Percentiles rank a stretch among this genome's conserved stretches.
These are phyloP conservation scores for Lactarius hengduanensis DNA, from an alignment of 768 basidiomycete species.

Conservation along the genomic window DNA sequence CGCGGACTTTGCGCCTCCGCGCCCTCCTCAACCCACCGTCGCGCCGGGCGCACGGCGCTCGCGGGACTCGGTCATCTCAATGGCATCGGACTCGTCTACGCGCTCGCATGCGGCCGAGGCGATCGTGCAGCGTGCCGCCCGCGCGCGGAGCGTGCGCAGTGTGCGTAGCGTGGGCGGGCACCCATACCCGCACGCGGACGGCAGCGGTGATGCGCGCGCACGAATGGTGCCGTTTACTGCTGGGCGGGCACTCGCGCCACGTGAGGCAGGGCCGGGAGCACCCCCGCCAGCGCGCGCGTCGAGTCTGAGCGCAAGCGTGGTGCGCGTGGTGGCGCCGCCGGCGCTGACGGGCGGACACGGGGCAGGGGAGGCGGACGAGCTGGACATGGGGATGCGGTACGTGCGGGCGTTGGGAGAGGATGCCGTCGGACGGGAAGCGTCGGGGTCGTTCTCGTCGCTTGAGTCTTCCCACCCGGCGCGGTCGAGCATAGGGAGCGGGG, in stretches of 20 bases:
- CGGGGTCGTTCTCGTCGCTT: constrained; percentile 58
- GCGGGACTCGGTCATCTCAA: constrained; percentile 31
- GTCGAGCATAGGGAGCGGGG: constrained; percentile 23
- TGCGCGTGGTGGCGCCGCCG: constrained; percentile 32
- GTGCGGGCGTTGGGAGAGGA: constrained; percentile 68
- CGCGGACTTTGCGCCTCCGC: constrained; percentile 66
- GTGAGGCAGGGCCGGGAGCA: constrained; percentile 28
- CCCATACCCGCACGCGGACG: constrained; percentile 37
- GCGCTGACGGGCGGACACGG: constrained; percentile 14
- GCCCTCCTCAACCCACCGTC: constrained; percentile 33
- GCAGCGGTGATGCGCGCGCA: constrained; percentile 42
- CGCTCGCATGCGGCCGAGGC: constrained; percentile 45
- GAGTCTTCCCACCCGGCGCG: constrained; percentile 54
- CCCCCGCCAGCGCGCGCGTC: constrained; percentile 40
- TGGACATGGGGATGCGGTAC: constrained; percentile 67
- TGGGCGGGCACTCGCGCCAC: constrained; percentile 61
- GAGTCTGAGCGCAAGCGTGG: constrained; percentile 68
- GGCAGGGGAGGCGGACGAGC: constrained; percentile 55
- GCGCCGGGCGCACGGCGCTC: constrained; percentile 24
- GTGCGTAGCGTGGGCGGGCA: constrained; percentile 44
- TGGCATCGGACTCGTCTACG: constrained; percentile 37
- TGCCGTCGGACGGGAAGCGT: constrained; percentile 34
- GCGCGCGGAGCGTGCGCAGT: constrained; percentile 56
- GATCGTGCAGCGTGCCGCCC: constrained; percentile 47
- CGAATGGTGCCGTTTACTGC: constrained; percentile 73